These are phyloP conservation scores for Anacardium occidentale DNA, from an alignment of 345 rosid species.

Conservation along the genomic window DNA sequence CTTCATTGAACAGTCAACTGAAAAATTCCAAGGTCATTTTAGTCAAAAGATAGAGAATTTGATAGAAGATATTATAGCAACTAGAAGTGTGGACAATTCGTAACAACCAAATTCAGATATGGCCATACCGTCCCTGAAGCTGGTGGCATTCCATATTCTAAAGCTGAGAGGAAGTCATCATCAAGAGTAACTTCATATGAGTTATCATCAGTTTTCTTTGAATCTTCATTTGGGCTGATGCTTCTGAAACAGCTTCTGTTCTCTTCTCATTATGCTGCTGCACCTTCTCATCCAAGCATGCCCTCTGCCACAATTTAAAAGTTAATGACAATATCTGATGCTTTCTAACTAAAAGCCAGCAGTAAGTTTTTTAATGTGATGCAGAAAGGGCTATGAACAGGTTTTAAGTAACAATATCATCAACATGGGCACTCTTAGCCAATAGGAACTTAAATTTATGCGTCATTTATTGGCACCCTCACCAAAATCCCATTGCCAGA, in stretches of 20 bases:
- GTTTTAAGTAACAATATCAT: not conserved
- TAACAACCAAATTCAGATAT: not conserved
- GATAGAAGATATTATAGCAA: not conserved
- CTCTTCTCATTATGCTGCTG: constrained; percentile 82
- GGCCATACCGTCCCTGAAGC: constrained; percentile 90
- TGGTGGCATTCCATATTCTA: constrained; percentile 98
- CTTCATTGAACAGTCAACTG: not conserved
- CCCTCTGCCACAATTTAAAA: constrained; percentile 51
- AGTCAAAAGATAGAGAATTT: no score
- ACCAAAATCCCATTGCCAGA: not conserved
- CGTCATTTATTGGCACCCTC: not conserved
- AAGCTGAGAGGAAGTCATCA: constrained; percentile 90
- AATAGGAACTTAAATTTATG: not conserved
- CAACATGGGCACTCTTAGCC: not conserved
- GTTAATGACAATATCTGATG: constrained; percentile 7
- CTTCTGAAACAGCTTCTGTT: constrained; percentile 39
- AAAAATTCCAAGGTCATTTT: not conserved
- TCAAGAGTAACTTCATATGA: constrained; percentile 86
- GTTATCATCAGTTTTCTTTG: constrained; percentile 54
- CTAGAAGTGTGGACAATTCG: not conserved
- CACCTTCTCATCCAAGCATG: constrained; percentile 91
- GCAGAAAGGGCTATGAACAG: not conserved
- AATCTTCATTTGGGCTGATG: constrained; percentile 30
- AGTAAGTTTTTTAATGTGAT: not conserved
- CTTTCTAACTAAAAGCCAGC: constrained; percentile 7